Conservation (phyloP, 192 early-diverging fungal genomes). For the Backusella parvicylindrica region DNA sequence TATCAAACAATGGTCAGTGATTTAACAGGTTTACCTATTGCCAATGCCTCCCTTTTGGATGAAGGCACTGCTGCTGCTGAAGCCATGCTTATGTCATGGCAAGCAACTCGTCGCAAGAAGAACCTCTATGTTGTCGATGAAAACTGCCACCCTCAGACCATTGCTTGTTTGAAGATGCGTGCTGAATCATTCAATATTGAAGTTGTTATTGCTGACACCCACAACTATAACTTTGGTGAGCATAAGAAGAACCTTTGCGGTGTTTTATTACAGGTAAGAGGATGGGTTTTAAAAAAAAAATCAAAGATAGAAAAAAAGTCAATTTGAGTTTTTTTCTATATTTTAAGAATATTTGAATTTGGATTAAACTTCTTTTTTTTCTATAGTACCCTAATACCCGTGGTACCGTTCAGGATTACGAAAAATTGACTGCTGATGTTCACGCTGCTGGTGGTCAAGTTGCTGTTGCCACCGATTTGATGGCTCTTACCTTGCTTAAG, state of each 20-base stretch:
- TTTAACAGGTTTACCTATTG: slow-evolving; percentile 91
- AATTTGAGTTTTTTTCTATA: slow-evolving; percentile 14
- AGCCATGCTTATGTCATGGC: slow-evolving; percentile 90
- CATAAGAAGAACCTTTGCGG: slow-evolving; percentile 82
- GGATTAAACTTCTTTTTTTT: background rate
- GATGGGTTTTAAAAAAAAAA: background rate
- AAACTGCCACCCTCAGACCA: slow-evolving; percentile 94
- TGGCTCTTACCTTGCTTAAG: slow-evolving; percentile 88
- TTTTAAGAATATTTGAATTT: background rate
- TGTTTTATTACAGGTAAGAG: slow-evolving; percentile 81
- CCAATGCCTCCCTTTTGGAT: slow-evolving; percentile 97
- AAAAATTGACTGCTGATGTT: slow-evolving; percentile 70
- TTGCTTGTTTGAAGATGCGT: slow-evolving; percentile 86
- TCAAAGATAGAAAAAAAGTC: background rate
- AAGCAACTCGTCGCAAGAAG: slow-evolving; percentile 70
- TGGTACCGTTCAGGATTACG: slow-evolving; percentile 84
- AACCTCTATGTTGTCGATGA: slow-evolving; percentile 92
- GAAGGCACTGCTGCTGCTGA: slow-evolving; percentile 99
- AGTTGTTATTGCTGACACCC: slow-evolving; percentile 81
- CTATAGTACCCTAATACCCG: slow-evolving; percentile 89
- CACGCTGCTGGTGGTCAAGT: slow-evolving; percentile 84
- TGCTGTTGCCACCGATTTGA: slow-evolving; percentile 88
- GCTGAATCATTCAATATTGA: slow-evolving; percentile 96
- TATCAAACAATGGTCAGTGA: slow-evolving; percentile 97
- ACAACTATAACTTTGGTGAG: slow-evolving; percentile 71